These are phyloP conservation scores for Antitrichia curtipendula DNA, from an alignment of 225 moss, liverwort and hornwort genomes.

Conservation along the genomic window DNA sequence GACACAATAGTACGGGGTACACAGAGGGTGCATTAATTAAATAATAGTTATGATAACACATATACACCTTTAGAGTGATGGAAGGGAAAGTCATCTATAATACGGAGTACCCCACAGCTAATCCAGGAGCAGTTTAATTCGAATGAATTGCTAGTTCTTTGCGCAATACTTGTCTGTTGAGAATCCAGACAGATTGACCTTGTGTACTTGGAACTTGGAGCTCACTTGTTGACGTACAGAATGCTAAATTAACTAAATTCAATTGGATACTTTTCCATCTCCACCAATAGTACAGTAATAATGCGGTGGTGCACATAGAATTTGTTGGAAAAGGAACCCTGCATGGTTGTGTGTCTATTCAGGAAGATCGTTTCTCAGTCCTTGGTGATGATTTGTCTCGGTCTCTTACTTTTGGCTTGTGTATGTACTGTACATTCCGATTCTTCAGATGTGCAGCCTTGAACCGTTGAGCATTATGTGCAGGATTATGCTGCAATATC, in stretches of 20 bases:
- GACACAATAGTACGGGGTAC: neutral
- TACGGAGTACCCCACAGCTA: neutral
- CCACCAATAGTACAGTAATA: neutral
- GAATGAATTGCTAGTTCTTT: neutral
- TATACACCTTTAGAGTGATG: neutral
- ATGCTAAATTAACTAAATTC: neutral
- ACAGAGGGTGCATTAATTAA: neutral
- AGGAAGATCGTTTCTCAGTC: constrained; percentile 14
- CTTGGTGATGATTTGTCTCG: neutral
- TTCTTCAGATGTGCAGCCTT: neutral
- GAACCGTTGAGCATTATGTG: neutral
- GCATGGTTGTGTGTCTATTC: constrained; percentile 24
- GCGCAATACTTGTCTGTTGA: constrained; percentile 21
- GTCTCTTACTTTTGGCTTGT: neutral
- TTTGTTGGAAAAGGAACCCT: constrained; percentile 4
- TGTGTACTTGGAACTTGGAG: neutral
- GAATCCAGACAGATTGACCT: constrained; percentile 26
- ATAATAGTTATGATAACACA: neutral
- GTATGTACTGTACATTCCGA: neutral
- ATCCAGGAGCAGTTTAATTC: neutral
- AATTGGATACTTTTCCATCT: constrained; percentile 1
- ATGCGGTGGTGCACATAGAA: neutral
- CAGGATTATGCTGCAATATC: neutral
- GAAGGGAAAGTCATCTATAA: neutral
- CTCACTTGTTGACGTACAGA: constrained; percentile 6